Percentiles rank a stretch among this genome's conserved stretches.
These are phyloP conservation scores for Porogramme epimiltina DNA, from an alignment of 1,284 basidiomycete species.

Conservation along the genomic window DNA sequence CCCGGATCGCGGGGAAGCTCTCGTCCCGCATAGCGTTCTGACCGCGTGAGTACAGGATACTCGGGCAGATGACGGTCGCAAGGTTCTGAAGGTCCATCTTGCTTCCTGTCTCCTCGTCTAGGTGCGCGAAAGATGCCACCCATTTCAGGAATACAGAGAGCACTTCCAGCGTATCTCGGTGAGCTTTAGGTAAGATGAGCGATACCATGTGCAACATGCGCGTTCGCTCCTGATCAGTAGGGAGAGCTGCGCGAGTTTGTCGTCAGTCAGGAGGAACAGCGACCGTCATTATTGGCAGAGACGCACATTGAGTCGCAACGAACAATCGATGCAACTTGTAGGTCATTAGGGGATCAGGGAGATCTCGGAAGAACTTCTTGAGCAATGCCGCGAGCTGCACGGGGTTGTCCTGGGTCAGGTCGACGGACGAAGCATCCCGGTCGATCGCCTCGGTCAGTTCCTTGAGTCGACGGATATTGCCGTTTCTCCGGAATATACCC, in stretches of 20 bases:
- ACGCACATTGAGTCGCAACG: constrained; percentile 86
- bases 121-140: constrained; percentile 98
- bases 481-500: constrained; percentile 98
- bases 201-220: constrained; percentile 88
- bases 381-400: constrained; percentile 96
- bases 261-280: constrained; percentile 5
- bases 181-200: constrained; percentile 87
- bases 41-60: constrained; percentile 88
- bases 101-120: constrained; percentile 97
- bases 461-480: constrained; percentile 93
- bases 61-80: constrained; percentile 97
- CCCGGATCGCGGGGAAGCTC: constrained; percentile 88
- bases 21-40: constrained; percentile 91
- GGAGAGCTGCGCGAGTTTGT: constrained; percentile 59
- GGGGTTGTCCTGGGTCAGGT: constrained; percentile 92
- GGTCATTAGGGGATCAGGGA: constrained; percentile 96
- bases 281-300: neutral
- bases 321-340: constrained; percentile 91
- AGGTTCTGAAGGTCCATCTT: constrained; percentile 98
- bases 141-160: constrained; percentile 98
- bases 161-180: constrained; percentile 97
- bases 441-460: constrained; percentile 93
- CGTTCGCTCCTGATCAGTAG: constrained; percentile 77
- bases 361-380: constrained; percentile 95
- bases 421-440: constrained; percentile 87